phyloP scores from a whole-genome alignment of 441 rosid genomes.

The Adansonia gregorii region DNA sequence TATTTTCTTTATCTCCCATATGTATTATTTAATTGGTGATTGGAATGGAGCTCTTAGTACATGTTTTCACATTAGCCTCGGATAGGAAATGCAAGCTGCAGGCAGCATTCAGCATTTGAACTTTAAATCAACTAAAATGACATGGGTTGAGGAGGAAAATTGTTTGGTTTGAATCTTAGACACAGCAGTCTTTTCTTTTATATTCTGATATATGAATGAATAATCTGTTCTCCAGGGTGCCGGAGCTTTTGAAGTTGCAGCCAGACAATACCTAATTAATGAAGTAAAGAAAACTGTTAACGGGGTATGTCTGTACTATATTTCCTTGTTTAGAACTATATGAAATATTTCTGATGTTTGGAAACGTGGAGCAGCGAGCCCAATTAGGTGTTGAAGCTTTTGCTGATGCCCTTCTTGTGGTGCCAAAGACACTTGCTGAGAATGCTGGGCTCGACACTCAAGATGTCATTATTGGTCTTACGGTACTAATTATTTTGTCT shows the following conservation, averaged over 20 bases:
- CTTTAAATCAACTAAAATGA: background rate
- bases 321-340: background rate
- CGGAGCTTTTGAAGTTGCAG: conserved; percentile 97
- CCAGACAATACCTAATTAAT: conserved; percentile 80
- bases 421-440: conserved; percentile 76
- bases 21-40: background rate
- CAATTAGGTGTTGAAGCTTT: conserved; percentile 97
- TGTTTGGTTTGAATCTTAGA: background rate
- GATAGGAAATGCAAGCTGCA: background rate
- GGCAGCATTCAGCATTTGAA: background rate
- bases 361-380: conserved; percentile 71
- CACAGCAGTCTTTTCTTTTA: background rate
- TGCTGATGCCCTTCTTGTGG: conserved; percentile 58
- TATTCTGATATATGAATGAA: conserved; percentile 9
- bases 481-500: conserved; percentile 44
- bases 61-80: background rate
- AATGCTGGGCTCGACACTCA: conserved; percentile 98
- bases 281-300: conserved; percentile 89
- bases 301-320: conserved; percentile 61
- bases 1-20: background rate
- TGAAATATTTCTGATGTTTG: conserved; percentile 17
- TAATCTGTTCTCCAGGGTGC: conserved; percentile 65
- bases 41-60: background rate
- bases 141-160: background rate
- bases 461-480: conserved; percentile 84